Evolutionary conservation across 1,284 basidiomycete species (phyloP), one percentile per base, ranked within the genome.

Genomic region (Rhodotorula sp.): DNA sequence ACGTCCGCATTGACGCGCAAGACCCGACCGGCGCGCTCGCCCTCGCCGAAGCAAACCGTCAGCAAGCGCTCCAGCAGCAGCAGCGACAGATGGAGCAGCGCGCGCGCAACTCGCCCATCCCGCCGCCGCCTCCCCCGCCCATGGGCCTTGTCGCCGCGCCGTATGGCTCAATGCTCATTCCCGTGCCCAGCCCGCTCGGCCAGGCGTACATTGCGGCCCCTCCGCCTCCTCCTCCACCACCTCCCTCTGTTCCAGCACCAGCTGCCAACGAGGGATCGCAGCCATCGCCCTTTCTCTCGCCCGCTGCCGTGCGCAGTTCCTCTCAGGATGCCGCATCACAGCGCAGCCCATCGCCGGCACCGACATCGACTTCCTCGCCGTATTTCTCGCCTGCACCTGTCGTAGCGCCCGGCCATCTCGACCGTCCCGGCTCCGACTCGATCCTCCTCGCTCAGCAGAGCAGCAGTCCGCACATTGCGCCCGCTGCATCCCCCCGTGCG

Each of bases 1-100:
- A 80, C 63, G 79, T 80, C 27, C 76, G 77, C 25, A 61, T 79
- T 62, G 79, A 80, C 68, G 73, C 71, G 14, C 77, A 78, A 53
- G 79, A 80, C 53, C 79, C 79, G 27, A 77, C 75, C 5, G 79
- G 79, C 19, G 77, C 73, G 2, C 68, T 79, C 41, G 75, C 76
- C 16, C 63, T 80, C 55, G 77, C 78, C 14, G 76, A 77, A 49
- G 78, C 77, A 34, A 76, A 76, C 27, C 75, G 73, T 34, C 77
- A 74, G 57, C 68, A 72, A 60, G 68, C 73, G 17, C 53, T 72
- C 41, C 74, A 75, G 65, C 19, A 70, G 64, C 66, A 46, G 16
- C 48, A 59, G 34, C 34, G 52, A 19, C 61, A 50, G 50, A 42
- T 61, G 21, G 60, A 61, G 41, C 60, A 61, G 34, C 48, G 34